Base-by-base conservation (phyloP, 345 rosid genomes). In the Sapria himalayana region DNA sequence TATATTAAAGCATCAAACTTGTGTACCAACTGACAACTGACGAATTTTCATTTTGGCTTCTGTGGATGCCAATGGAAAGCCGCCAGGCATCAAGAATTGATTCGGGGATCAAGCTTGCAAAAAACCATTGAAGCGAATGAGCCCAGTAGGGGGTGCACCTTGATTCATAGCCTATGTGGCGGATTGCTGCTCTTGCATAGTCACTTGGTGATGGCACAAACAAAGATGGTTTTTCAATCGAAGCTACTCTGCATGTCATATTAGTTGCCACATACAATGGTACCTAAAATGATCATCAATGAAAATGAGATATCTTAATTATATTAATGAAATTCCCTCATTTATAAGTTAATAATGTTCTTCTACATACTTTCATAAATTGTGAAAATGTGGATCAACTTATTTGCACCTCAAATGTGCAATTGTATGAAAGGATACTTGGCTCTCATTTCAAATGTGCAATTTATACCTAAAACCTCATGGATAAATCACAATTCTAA, bases 241-340 rank as follows among this genome's bases (percentile, higher is more conserved):
- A 48, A 2, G 79, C 92, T 6, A 71, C 81, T 38, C 36, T 55
- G 14, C 71, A 52, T n/a, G 62, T 69, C 85, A 81, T 81, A 39
- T 61, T 69, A 6, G 96, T 85, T 16, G 92, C 86, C 19, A 85
- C 85, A 29, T 85, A 80, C 12, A 80, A 45, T 4, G 93, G 96
- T 2, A 74, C 74, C 86, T 82, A 52, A 4, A 3, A 15, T 5
- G 22, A 36, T 12, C n/a, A n/a, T n/a, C n/a, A n/a, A n/a, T n/a
- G n/a, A n/a, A n/a, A n/a, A n/a, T n/a, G n/a, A n/a, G n/a, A n/a
- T n/a, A n/a, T n/a, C n/a, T n/a, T n/a, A n/a, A n/a, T n/a, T n/a
- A n/a, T n/a, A n/a, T n/a, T n/a, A n/a, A n/a, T n/a, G n/a, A n/a
- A n/a, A n/a, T n/a, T n/a, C n/a, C n/a, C n/a, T n/a, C n/a, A n/a